phyloP scores from a whole-genome alignment of 176 grass and related monocot species.

The Thalia dealbata region DNA sequence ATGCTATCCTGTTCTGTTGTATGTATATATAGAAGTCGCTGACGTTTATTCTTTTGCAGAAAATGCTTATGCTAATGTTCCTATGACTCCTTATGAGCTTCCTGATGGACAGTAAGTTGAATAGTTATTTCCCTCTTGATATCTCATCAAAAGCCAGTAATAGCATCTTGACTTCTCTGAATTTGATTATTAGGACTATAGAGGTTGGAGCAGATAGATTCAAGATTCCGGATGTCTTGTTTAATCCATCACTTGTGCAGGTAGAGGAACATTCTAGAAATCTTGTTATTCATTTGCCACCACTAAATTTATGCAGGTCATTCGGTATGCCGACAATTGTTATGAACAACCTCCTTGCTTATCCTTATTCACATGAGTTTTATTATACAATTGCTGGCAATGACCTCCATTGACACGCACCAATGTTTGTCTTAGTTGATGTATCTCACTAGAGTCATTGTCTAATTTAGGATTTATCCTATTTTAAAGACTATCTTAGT shows the following conservation, averaged over 20 bases:
- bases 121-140: constrained; percentile 10
- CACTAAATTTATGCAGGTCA: background rate
- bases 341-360: background rate
- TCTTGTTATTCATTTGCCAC: background rate
- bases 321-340: background rate
- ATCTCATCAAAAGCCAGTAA: constrained; percentile 12
- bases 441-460: no score
- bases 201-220: constrained; percentile 99
- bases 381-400: background rate
- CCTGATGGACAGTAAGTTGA: constrained; percentile 97
- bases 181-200: constrained; percentile 60
- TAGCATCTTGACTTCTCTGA: background rate
- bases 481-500: no score
- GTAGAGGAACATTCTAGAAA: constrained; percentile 26
- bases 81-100: constrained; percentile 97
- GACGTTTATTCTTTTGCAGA: constrained; percentile 36
- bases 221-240: constrained; percentile 96
- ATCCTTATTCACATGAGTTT: background rate
- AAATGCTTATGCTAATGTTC: constrained; percentile 95
- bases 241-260: constrained; percentile 86
- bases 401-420: background rate
- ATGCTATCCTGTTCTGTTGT: no score
- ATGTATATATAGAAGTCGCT: constrained; percentile 1
- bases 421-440: no score
- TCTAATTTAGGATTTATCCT: no score